Conservation (phyloP, 2,329 filamentous ascomycete species). For the Monosporascus sp. region DNA sequence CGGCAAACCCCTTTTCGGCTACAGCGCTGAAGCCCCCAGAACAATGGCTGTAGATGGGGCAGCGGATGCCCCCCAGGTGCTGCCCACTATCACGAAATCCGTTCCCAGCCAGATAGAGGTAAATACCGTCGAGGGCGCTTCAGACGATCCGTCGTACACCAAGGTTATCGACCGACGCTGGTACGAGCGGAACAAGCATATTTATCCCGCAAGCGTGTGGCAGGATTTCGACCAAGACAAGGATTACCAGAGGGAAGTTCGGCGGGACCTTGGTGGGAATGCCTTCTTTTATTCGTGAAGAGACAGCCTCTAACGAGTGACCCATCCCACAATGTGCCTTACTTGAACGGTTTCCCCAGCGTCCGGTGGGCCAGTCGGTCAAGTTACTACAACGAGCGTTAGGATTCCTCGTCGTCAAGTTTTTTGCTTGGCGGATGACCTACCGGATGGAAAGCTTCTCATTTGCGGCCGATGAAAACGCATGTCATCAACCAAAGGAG, state of each 20-base stretch:
- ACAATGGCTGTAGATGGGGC: conserved; percentile 6
- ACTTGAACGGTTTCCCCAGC: too few species aligned
- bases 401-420: neutral
- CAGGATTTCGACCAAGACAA: conserved; percentile 88
- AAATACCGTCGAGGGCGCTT: conserved; percentile 63
- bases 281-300: conserved; percentile 75
- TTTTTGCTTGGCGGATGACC: neutral
- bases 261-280: conserved; percentile 84
- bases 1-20: conserved; percentile 71
- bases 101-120: conserved; percentile 39
- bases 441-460: neutral
- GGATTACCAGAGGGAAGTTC: conserved; percentile 71
- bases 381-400: too few species aligned
- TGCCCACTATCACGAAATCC: conserved; percentile 33
- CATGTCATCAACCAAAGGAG: conserved; percentile 29
- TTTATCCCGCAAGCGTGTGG: conserved; percentile 94
- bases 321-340: neutral
- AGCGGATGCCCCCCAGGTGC: conserved; percentile 21
- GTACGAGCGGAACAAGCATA: conserved; percentile 98
- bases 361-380: too few species aligned
- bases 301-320: conserved; percentile 4
- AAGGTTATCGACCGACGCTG: conserved; percentile 95
- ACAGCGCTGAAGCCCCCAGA: conserved; percentile 46
- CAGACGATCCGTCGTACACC: conserved; percentile 73
- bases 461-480: conserved; percentile 26